Evolutionary conservation across 2,329 filamentous ascomycete species (phyloP).

Genomic region (Mycocentrospora acerina): DNA sequence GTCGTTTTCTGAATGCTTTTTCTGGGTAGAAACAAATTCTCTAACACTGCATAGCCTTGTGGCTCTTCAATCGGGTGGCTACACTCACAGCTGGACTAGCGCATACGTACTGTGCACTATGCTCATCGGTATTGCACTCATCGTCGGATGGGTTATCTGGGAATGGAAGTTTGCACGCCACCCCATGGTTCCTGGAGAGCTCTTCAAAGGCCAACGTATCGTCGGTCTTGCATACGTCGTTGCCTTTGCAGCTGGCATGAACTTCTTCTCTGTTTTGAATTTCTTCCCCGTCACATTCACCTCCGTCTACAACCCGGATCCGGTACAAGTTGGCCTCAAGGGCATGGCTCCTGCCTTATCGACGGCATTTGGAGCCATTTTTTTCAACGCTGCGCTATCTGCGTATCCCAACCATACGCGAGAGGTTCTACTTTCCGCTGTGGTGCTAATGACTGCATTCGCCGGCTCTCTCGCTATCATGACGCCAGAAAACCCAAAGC

Average conservation of each 20-base stretch:
- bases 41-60: conserved; percentile 32
- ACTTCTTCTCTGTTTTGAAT: conserved; percentile 35
- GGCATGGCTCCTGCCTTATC: conserved; percentile 28
- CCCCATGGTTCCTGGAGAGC: conserved; percentile 43
- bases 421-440: conserved; percentile 32
- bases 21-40: neutral
- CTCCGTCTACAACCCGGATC: conserved; percentile 30
- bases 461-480: conserved; percentile 32
- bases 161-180: conserved; percentile 42
- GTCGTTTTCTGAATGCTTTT: neutral
- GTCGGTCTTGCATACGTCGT: conserved; percentile 34
- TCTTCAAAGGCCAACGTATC: conserved; percentile 37
- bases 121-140: conserved; percentile 38
- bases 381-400: conserved; percentile 32
- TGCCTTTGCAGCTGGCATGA: conserved; percentile 41
- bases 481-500: conserved; percentile 34
- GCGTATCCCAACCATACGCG: conserved; percentile 24
- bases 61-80: conserved; percentile 44
- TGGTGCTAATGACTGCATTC: conserved; percentile 35
- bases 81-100: conserved; percentile 42
- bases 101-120: conserved; percentile 42
- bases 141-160: conserved; percentile 38
- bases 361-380: conserved; percentile 31
- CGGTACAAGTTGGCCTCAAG: conserved; percentile 34
- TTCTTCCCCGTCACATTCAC: conserved; percentile 36